Conservation (phyloP, 176 grass and related monocot genomes). For the Alopecurus myosuroides region DNA sequence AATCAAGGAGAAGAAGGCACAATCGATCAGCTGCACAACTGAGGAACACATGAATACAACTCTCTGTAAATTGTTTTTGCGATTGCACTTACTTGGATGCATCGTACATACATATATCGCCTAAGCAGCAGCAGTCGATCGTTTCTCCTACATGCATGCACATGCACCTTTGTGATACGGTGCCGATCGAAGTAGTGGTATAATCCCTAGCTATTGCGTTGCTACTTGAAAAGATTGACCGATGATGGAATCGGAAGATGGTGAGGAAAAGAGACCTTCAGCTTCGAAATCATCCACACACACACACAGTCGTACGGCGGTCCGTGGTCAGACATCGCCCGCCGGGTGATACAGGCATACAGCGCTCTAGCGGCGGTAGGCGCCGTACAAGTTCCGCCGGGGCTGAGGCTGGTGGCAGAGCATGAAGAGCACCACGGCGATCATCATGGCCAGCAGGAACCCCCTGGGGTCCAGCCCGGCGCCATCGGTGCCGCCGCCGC, state of each 20-base stretch:
- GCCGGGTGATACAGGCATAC: background rate
- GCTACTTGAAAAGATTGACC: slow-evolving; percentile 4
- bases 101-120: background rate
- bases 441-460: slow-evolving; percentile 59
- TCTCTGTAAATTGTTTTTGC: background rate
- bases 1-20: background rate
- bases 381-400: slow-evolving; percentile 35
- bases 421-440: slow-evolving; percentile 66
- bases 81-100: background rate
- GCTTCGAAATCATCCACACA: background rate
- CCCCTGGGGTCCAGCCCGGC: slow-evolving; percentile 37
- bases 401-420: slow-evolving; percentile 50
- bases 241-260: background rate
- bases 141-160: background rate
- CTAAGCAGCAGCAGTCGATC: background rate
- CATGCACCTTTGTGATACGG: background rate
- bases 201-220: background rate
- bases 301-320: too few species aligned
- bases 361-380: slow-evolving; percentile 37
- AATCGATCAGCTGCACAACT: background rate
- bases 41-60: background rate
- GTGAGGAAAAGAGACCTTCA: background rate
- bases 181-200: background rate
- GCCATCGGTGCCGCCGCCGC: background rate
- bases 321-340: background rate